These are phyloP conservation scores for Verticillium nubilum DNA, from an alignment of 2,329 filamentous ascomycete species.

Conservation along the genomic window DNA sequence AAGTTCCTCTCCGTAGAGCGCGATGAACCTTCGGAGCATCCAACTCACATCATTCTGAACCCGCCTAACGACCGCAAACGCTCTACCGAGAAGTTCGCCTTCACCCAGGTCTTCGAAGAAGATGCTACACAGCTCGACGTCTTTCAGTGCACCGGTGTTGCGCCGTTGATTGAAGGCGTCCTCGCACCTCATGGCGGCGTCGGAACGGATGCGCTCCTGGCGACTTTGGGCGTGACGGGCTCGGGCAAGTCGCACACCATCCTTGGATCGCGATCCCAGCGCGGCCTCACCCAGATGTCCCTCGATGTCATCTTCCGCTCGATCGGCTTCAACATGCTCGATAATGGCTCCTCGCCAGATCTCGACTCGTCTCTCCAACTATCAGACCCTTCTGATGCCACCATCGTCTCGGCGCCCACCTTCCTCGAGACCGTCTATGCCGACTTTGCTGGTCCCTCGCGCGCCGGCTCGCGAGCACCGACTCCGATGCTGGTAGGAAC, in stretches of 20 bases:
- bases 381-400: conserved; percentile 76
- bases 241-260: conserved; percentile 98
- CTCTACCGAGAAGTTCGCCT: conserved; percentile 88
- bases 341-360: conserved; percentile 44
- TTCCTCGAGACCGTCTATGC: conserved; percentile 78
- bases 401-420: conserved; percentile 64
- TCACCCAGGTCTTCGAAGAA: conserved; percentile 91
- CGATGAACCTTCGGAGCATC: conserved; percentile 33
- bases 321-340: conserved; percentile 66
- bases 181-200: conserved; percentile 67
- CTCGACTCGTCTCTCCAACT: conserved; percentile 69
- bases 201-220: conserved; percentile 82
- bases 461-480: conserved; percentile 57
- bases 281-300: conserved; percentile 85
- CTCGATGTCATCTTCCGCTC: conserved; percentile 87
- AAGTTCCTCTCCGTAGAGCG: conserved; percentile 77
- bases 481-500: conserved; percentile 64
- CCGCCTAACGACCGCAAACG: conserved; percentile 82
- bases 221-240: conserved; percentile 88
- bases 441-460: conserved; percentile 53
- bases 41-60: conserved; percentile 70
- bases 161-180: conserved; percentile 74
- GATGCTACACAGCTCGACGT: conserved; percentile 78
- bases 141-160: conserved; percentile 73
- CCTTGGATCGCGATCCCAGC: conserved; percentile 77